These are phyloP conservation scores for Aegilops speltoides DNA, from an alignment of 176 grass and related monocot species.

Conservation along the genomic window DNA sequence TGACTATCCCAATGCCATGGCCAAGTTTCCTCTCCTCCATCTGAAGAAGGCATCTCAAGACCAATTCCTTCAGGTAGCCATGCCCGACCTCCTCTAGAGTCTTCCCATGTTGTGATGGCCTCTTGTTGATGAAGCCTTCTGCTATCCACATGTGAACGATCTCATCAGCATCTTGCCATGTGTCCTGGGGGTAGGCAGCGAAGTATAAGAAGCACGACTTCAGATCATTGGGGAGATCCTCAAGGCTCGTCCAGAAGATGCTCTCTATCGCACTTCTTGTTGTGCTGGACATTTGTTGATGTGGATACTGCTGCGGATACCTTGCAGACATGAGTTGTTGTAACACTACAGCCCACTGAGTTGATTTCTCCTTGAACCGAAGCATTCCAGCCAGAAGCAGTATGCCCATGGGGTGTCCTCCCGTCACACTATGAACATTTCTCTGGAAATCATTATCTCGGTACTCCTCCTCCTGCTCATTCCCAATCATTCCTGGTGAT, in stretches of 20 bases:
- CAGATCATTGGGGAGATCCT: slow-evolving; percentile 18
- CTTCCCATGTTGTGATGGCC: background rate
- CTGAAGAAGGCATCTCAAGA: slow-evolving; percentile 13
- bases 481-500: background rate
- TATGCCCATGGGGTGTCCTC: slow-evolving; percentile 25
- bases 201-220: slow-evolving; percentile 30
- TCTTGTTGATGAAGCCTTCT: slow-evolving; percentile 25
- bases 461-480: background rate
- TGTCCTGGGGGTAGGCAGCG: background rate
- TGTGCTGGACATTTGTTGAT: background rate
- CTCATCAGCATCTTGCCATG: background rate
- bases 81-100: slow-evolving; percentile 22
- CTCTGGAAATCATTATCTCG: background rate
- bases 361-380: slow-evolving; percentile 15
- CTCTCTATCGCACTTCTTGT: slow-evolving; percentile 1
- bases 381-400: slow-evolving; percentile 20
- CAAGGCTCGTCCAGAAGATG: slow-evolving; percentile 21
- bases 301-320: background rate
- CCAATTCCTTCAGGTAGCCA: background rate
- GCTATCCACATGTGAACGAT: slow-evolving; percentile 13
- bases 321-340: background rate
- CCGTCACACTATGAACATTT: background rate
- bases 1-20: background rate
- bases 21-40: background rate
- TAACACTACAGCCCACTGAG: slow-evolving; percentile 4